These are phyloP conservation scores for Fusarium sp. DNA, from an alignment of 2,329 filamentous ascomycete species.

Conservation along the genomic window DNA sequence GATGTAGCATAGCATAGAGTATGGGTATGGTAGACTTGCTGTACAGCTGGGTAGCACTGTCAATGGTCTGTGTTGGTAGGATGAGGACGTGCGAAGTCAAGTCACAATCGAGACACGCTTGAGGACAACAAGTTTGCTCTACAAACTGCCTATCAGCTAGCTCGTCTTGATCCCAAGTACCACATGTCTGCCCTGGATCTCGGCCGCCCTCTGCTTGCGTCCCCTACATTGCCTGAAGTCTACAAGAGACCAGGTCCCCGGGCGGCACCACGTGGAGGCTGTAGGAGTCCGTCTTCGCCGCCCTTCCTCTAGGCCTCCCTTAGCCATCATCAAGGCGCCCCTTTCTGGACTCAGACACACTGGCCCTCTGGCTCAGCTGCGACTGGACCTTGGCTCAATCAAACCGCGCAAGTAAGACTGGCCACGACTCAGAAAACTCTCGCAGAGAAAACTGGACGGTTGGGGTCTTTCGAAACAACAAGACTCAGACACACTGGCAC, in stretches of 20 bases:
- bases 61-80: neutral
- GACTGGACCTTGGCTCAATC: constrained; percentile 1
- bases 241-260: constrained; percentile 8
- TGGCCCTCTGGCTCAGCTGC: neutral
- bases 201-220: neutral
- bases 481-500: neutral
- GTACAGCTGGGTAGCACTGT: neutral
- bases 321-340: neutral
- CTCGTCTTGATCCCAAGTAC: neutral
- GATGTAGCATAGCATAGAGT: too few relatives aligned
- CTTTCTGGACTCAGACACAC: neutral
- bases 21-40: too few relatives aligned
- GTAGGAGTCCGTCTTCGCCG: constrained; percentile 16
- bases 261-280: constrained; percentile 17
- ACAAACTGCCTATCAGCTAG: neutral
- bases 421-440: constrained; percentile 7
- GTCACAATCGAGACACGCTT: neutral
- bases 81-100: neutral
- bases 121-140: neutral
- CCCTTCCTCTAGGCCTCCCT: neutral
- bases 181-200: too few relatives aligned
- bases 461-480: neutral
- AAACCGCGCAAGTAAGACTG: neutral
- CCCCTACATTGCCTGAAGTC: constrained; percentile 16
- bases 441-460: neutral